phyloP scores from a whole-genome alignment of 1,284 basidiomycete genomes.

The Bjerkandera adusta region DNA sequence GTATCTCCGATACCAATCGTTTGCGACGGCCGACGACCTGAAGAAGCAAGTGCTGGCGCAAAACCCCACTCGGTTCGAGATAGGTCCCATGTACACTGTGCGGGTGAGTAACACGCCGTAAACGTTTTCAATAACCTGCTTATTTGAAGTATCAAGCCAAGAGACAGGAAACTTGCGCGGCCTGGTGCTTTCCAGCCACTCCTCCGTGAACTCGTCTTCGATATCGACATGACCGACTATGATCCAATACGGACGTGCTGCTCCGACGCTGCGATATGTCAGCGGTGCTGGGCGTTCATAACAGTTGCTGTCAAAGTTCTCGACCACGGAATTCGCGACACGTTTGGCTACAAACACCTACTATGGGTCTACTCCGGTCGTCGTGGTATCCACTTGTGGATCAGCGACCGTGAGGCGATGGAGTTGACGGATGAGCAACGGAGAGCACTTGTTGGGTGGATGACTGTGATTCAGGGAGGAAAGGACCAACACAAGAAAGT shows the following conservation, averaged over 20 bases:
- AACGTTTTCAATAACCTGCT: neutral
- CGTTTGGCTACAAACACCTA: conserved; percentile 82
- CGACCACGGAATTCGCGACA: conserved; percentile 76
- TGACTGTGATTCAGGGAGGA: conserved; percentile 86
- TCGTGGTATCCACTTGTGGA: conserved; percentile 98
- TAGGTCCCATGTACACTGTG: conserved; percentile 92
- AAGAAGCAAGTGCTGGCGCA: conserved; percentile 86
- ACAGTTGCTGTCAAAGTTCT: conserved; percentile 90
- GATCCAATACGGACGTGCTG: conserved; percentile 96
- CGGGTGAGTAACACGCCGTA: conserved; percentile 51
- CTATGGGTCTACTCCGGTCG: conserved; percentile 99
- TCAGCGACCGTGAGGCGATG: conserved; percentile 89
- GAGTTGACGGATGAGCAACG: conserved; percentile 91
- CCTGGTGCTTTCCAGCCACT: conserved; percentile 75
- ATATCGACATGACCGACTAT: conserved; percentile 99
- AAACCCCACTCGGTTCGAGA: conserved; percentile 93
- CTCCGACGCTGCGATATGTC: conserved; percentile 88
- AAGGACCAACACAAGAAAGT: conserved; percentile 86
- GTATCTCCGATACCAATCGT: conserved; percentile 96
- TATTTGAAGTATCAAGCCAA: conserved; percentile 56
- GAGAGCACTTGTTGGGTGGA: conserved; percentile 80
- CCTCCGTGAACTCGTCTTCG: conserved; percentile 94
- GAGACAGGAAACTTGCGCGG: conserved; percentile 87
- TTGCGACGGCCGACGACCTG: conserved; percentile 82
- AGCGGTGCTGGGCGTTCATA: conserved; percentile 94